Percentiles rank a stretch among this genome's conserved stretches.
Conservation (phyloP, 306 rosid genomes). For the peach (Prunus persica) region DNA sequence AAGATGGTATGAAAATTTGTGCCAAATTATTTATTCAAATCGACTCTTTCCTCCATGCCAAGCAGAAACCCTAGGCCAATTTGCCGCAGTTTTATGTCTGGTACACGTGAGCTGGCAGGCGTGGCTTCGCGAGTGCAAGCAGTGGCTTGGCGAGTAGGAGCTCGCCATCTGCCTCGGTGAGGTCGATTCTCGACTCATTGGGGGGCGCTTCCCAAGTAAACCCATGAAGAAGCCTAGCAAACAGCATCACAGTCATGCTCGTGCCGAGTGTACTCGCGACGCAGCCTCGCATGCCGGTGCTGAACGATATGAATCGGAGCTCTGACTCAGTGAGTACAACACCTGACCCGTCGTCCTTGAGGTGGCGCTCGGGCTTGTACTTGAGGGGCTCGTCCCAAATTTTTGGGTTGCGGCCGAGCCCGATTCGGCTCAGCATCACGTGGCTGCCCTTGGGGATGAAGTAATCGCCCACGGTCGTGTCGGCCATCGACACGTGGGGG, state of each 20-base stretch:
- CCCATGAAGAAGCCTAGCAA: slow-evolving; percentile 37
- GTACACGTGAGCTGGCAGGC: not conserved
- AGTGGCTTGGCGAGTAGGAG: not conserved
- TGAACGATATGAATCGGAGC: not conserved
- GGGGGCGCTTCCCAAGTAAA: slow-evolving; percentile 29
- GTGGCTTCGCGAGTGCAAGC: not conserved
- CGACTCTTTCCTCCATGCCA: too few species aligned
- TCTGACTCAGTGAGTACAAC: slow-evolving; percentile 8
- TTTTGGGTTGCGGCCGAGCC: slow-evolving; percentile 30
- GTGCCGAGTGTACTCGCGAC: slow-evolving; percentile 29
- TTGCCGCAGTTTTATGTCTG: not conserved
- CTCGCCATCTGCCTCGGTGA: not conserved
- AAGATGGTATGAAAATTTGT: too few species aligned
- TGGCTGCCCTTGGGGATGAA: slow-evolving; percentile 43
- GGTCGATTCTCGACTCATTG: not conserved
- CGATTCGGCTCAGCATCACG: slow-evolving; percentile 34
- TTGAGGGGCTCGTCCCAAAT: slow-evolving; percentile 29
- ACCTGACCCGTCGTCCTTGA: not conserved
- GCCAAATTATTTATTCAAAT: too few species aligned
- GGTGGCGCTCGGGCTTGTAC: slow-evolving; percentile 20
- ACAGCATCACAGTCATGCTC: slow-evolving; percentile 27
- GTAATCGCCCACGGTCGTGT: slow-evolving; percentile 19
- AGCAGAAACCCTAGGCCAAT: too few species aligned
- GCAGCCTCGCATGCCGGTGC: slow-evolving; percentile 23
- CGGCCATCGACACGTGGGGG: slow-evolving; percentile 31